Evolutionary conservation across 176 grass and related monocot genomes (phyloP).

Genomic region (Miscanthus lutarioriparius): DNA sequence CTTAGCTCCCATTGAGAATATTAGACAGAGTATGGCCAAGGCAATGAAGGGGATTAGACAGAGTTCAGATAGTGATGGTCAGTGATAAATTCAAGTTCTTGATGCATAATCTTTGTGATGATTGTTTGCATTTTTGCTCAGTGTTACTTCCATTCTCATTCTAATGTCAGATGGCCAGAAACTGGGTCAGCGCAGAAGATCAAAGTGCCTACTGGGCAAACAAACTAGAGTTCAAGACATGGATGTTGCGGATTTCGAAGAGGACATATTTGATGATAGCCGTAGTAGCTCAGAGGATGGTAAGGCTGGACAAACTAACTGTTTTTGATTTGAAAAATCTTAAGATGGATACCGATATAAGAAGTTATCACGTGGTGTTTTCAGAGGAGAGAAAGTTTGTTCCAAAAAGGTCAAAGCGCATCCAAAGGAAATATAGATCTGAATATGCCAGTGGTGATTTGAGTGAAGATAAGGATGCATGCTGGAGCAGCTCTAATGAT

Average conservation of each 20-base stretch:
- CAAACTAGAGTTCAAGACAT: background rate
- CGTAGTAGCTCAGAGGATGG: constrained; percentile 18
- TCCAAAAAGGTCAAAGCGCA: constrained; percentile 32
- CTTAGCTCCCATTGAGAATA: background rate
- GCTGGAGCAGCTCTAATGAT: constrained; percentile 5
- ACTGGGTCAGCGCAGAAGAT: constrained; percentile 7
- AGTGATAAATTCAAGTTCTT: background rate
- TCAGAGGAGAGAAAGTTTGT: constrained; percentile 13
- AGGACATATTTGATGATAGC: constrained; percentile 14
- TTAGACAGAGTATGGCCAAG: background rate
- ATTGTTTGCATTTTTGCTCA: background rate
- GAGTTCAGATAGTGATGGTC: background rate
- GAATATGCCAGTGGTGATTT: background rate
- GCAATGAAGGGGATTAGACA: background rate
- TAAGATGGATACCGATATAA: background rate
- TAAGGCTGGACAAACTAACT: background rate
- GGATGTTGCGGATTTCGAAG: background rate
- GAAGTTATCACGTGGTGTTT: background rate
- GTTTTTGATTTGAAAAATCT: background rate
- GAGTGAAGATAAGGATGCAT: constrained; percentile 16
- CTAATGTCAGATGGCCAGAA: background rate
- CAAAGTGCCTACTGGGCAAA: background rate
- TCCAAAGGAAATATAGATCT: background rate
- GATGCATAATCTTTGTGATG: background rate
- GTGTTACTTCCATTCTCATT: background rate